Percentiles rank a stretch among this genome's conserved stretches.
phyloP scores from a whole-genome alignment of 148 eudicot genomes.

The Cornus florida region DNA sequence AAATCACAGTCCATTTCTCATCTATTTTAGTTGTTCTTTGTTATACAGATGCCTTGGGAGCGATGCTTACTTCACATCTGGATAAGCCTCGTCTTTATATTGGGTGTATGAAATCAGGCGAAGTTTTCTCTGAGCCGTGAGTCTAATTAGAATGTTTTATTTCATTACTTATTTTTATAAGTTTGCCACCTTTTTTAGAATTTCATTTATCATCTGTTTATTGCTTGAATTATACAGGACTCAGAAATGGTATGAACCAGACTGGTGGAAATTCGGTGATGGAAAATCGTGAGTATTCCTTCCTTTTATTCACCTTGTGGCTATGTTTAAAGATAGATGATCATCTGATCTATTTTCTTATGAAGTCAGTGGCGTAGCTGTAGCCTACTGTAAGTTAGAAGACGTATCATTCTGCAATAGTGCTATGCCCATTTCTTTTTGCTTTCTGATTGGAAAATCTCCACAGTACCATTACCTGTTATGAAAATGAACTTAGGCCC shows the following conservation, averaged over 20 bases:
- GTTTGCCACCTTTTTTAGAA: neutral
- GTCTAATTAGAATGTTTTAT: constrained; percentile 24
- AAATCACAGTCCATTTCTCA: neutral
- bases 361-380: neutral
- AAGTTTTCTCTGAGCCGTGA: constrained; percentile 88
- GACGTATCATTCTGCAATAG: neutral
- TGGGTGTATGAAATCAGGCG: constrained; percentile 97
- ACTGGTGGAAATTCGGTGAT: constrained; percentile 99
- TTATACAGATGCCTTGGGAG: constrained; percentile 71
- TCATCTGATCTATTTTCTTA: neutral
- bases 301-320: neutral
- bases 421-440: neutral
- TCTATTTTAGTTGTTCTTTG: neutral
- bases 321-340: neutral
- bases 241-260: constrained; percentile 92
- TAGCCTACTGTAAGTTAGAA: neutral
- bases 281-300: constrained; percentile 72
- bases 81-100: constrained; percentile 73
- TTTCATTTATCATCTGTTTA: constrained; percentile 9
- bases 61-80: constrained; percentile 58
- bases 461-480: neutral
- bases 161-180: neutral
- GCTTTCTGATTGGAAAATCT: neutral
- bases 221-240: constrained; percentile 44
- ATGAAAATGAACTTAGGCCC: neutral